Base-by-base conservation (phyloP, 2,329 filamentous ascomycete species). In the Stagonosporopsis vannaccii region DNA sequence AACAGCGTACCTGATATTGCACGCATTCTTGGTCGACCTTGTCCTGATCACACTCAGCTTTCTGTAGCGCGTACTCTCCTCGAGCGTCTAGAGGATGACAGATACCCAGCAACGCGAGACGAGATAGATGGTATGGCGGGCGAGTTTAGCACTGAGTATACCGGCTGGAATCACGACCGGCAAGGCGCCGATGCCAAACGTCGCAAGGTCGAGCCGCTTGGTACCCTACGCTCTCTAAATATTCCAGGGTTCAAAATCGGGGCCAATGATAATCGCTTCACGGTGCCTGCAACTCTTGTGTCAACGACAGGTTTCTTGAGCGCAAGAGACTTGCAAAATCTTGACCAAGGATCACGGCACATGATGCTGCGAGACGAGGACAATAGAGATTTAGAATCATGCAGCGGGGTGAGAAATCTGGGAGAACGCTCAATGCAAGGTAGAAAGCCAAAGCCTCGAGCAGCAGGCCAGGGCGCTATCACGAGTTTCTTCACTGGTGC, bases 1-100 rank as follows among this genome's bases (percentile, higher is more conserved):
- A 78, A 80, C 1, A 80, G 87, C 1, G 81, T 95, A 11, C 81
- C 83, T 35, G 84, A 86, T 26, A 84, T 95, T 7, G 89, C 90
- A 4, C 86, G 82, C 44, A 94, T 96, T 17, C 78, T 97, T 4
- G 77, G 84, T 6, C 84, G 91, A 54, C 74, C 80, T 1, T 82
- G 85, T 32, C 89, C 90, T 9, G 75, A 81, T 1, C 78, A 84
- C 30, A 44, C 43, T 11, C 59, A 67, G 19, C 61, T 74, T 19
- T 57, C 67, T n/a, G 50, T 56, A 32, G 70, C 70, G 23, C 65
- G 58, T 17, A 55, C 39, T 15, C 46, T 60, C 1, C 39, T 75
- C 2, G 72, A 76, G 36, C 62, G 65, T 9, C 45, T 65, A 3
- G 75, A 77, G 53, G 75, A 77, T 48, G 69, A 76, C 44, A 60